These are phyloP conservation scores for Lyophyllum atratum DNA, from an alignment of 768 basidiomycete genomes.

Conservation along the genomic window DNA sequence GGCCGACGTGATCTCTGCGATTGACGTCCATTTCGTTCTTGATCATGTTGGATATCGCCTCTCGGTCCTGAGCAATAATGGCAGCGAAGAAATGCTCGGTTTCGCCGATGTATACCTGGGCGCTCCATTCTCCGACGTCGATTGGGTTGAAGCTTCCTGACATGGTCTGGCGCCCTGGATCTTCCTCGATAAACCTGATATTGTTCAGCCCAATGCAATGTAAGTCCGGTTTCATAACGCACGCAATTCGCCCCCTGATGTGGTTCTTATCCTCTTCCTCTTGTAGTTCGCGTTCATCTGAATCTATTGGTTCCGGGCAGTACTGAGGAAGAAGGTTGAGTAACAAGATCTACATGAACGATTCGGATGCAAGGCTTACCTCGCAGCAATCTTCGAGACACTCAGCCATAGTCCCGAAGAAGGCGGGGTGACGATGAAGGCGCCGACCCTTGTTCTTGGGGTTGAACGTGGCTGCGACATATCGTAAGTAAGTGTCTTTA, in stretches of 20 bases:
- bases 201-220: background rate
- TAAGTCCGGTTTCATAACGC: constrained; percentile 19
- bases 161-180: constrained; percentile 62
- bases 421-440: constrained; percentile 65
- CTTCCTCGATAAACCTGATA: constrained; percentile 55
- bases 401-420: constrained; percentile 60
- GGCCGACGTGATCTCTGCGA: constrained; percentile 62
- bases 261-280: constrained; percentile 54
- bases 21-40: constrained; percentile 47
- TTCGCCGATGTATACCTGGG: constrained; percentile 58
- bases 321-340: constrained; percentile 34
- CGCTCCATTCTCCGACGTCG: constrained; percentile 67
- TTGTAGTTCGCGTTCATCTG: constrained; percentile 55
- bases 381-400: constrained; percentile 65
- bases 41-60: constrained; percentile 39
- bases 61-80: constrained; percentile 48
- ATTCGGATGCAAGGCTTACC: constrained; percentile 26
- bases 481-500: background rate
- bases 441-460: constrained; percentile 61
- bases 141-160: constrained; percentile 69
- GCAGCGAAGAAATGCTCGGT: constrained; percentile 57
- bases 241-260: constrained; percentile 55
- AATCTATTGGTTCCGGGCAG: constrained; percentile 56
- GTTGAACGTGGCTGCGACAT: constrained; percentile 52
- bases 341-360: background rate